Evolutionary conservation across 2,329 filamentous ascomycete species (phyloP), one percentile per base, ranked within the genome.

Genomic region (Claviceps sp.): DNA sequence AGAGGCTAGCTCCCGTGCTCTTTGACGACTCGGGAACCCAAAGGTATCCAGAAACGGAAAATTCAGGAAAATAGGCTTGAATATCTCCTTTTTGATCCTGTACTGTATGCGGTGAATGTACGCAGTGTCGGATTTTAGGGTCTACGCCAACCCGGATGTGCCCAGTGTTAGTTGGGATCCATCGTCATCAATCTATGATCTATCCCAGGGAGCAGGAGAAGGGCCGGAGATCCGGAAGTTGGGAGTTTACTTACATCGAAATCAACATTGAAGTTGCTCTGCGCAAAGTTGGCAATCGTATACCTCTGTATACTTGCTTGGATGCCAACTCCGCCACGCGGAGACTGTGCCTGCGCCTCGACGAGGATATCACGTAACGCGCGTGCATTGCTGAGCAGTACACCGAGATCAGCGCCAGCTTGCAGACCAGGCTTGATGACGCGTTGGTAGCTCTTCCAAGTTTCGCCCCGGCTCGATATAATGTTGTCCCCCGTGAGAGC

Each of bases 401-500:
- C 52, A 42, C 42, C 53, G 18, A 50, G 54, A 40, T 64, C 62
- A 22, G 63, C 55, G 18, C 41, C 53, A 6, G 55, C 50, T 20
- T 69, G 67, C 36, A 71, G 49, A 0, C 63, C 67, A 0, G 66
- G 64, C 49, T 69, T 68, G 58, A 68, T 60, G 22, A 71, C 61
- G 1, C 60, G 58, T 1, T 59, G 61, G 52, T 66, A 71, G 4
- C 58, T 56, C 52, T 58, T 64, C 68, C 67, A 71, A 2, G 57
- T 61, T 8, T 63, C 59, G 2, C 66, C 68, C 50, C 64, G 62
- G 5, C 67, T 60, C 47, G 65, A 69, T 26, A 71, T 71, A 24
- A 71, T 64, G 44, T 71, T 70, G 49, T 70, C 67, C 5, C 68
- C 68, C 0, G 69, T 63, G 9, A 69, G 62, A 0, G 58, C 57